Base-by-base conservation (phyloP, 257 asterid genomes). In the Thymus mandschuricus region DNA sequence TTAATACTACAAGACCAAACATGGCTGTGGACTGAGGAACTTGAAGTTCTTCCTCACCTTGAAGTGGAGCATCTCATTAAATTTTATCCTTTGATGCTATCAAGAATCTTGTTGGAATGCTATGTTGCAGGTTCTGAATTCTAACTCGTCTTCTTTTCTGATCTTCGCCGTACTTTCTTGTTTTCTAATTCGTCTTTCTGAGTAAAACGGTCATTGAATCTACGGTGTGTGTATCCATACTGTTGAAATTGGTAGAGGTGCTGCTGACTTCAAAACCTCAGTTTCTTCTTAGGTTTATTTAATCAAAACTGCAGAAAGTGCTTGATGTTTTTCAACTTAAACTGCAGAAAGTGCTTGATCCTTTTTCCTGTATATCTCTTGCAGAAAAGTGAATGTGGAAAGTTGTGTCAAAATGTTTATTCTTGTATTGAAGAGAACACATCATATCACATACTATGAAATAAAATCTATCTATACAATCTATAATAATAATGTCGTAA, bases 31-130 rank as follows among this genome's bases (percentile, higher is more conserved):
- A 80, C 56, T 51, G 98, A n/a, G n/a, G n/a, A n/a, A n/a, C n/a
- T n/a, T n/a, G n/a, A n/a, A n/a, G n/a, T n/a, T n/a, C n/a, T n/a
- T 61, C 97, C 89, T 34, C 85, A 73, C 77, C 96, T 95, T 79
- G 80, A 82, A 75, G 89, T 75, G 66, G 95, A 86, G 45, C 58
- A 83, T 81, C 96, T 95, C 50, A 78, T 68, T 72, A 86, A 81
- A 75, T 92, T 89, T 72, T 95, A 79, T 79, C 95, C 97, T 31
- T 82, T 81, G 79, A 81, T 95, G 95, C 71, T 95, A 43, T 90
- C 97, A 60, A 87, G 99, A 79, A 80, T 82, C 81, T 92, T 95
- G 76, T 52, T 95, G 82, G 99, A 95, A 79, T 87, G 95, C 82
- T 95, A 92, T 50, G 78, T 80, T 35, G 93, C 98, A 87, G 99